Percentiles rank a stretch among this genome's conserved stretches.
phyloP scores from a whole-genome alignment of 441 rosid species.

The Breynia disticha region DNA sequence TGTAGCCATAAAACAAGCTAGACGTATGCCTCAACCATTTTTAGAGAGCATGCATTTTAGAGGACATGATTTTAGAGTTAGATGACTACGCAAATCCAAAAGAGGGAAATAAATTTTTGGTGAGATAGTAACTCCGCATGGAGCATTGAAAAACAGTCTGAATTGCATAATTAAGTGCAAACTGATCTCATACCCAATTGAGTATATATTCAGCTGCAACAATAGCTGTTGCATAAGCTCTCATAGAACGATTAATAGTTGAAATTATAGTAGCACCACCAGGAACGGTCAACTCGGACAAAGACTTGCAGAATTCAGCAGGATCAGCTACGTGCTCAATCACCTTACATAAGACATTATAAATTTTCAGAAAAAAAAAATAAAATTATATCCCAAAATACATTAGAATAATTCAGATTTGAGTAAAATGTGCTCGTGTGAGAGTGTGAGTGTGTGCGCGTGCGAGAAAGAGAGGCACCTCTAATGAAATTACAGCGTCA shows the following conservation, averaged over 20 bases:
- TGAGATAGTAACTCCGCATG: constrained; percentile 2
- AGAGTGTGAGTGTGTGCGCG: no score
- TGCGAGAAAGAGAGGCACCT: constrained; percentile 36
- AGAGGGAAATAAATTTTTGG: background rate
- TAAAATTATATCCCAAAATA: background rate
- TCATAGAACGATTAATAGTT: constrained; percentile 76
- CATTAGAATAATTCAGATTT: background rate
- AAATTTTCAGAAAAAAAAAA: constrained; percentile 15
- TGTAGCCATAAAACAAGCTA: no score
- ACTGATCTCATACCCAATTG: constrained; percentile 70
- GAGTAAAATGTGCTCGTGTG: no score
- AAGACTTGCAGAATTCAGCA: constrained; percentile 81
- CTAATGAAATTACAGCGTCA: constrained; percentile 78
- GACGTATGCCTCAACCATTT: no score
- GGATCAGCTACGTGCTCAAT: constrained; percentile 94
- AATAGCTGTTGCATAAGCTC: constrained; percentile 78
- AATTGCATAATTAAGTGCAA: constrained; percentile 7
- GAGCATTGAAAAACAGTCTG: background rate
- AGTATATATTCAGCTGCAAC: constrained; percentile 85
- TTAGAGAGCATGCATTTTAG: background rate
- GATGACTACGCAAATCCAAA: background rate
- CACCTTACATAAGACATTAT: constrained; percentile 36
- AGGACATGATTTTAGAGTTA: background rate
- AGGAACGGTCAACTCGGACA: constrained; percentile 51
- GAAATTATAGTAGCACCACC: constrained; percentile 75